Base-by-base conservation (phyloP, 1,284 basidiomycete species). In the Ceraceosorus guamensis region DNA sequence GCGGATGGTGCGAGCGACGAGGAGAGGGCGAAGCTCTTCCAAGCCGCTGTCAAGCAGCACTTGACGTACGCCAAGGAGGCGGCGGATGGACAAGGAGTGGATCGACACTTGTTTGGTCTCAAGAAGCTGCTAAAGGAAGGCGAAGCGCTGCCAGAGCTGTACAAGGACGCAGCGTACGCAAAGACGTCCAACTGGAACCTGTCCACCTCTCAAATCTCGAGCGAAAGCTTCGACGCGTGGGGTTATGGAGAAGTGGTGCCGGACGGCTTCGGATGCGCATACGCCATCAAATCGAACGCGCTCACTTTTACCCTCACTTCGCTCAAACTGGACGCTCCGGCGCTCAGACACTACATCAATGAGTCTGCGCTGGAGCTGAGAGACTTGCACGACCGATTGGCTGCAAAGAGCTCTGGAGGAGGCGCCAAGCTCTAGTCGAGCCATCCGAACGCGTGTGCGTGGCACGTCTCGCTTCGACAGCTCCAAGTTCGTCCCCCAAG, bases 301-400 rank as follows among this genome's bases (percentile, higher is more conserved):
- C 84, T 98, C 61, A 85, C 89, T 56, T 97, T 93, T 87, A 91
- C 89, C 48, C 87, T 97, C 67, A 96, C 91, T 53, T 87, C 86
- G 56, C 77, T 85, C 73, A 89, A 86, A 77, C 77, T 81, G 56
- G 80, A 83, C 35, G 83, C 84, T 33, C 83, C 83, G 48, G 65
- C 65, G 34, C 52, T 78, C 52, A 63, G 67, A 49, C 70, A 76
- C 60, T 79, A 75, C 65, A 60, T 79, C 51, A 77, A 76, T 54
- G 72, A 76, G 59, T 63, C 75, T 16, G 71, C 68, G 4, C 50
- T 73, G 10, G 77, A 79, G 46, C 59, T 78, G 39, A 63, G 75
- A 24, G 76, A 75, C 32, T 35, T 73, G 53, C 73, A 75, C 56
- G 48, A 67, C 39, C 58, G 71, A 24, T 37, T 70, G 45, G 63